These are phyloP conservation scores for Ilex aquifolium DNA, from an alignment of 257 asterid species.

Conservation along the genomic window DNA sequence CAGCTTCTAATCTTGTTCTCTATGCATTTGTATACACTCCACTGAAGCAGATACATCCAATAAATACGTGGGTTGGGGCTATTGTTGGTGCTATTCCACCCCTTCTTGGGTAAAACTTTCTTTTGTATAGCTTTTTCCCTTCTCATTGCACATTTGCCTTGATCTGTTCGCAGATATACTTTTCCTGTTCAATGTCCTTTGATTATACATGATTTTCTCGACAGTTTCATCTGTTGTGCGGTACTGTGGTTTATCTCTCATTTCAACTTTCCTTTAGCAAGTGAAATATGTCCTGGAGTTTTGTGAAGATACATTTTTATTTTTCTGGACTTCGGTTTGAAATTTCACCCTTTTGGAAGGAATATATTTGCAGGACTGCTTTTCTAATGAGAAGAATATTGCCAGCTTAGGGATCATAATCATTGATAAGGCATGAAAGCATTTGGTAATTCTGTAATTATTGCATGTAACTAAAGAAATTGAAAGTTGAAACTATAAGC, in stretches of 20 bases:
- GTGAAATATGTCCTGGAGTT: not conserved
- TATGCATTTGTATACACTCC: conserved; percentile 95
- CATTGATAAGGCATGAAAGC: no score
- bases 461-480: no score
- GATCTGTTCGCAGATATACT: not conserved
- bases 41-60: conserved; percentile 87
- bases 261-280: not conserved
- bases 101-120: conserved; percentile 71
- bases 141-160: not conserved
- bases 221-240: no score
- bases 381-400: no score
- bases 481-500: no score
- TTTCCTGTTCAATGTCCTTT: not conserved
- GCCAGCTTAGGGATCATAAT: no score
- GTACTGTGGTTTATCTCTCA: no score
- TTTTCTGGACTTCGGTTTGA: no score
- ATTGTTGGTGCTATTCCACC: conserved; percentile 98
- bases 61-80: conserved; percentile 98
- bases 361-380: no score
- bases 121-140: not conserved
- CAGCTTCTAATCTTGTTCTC: conserved; percentile 86
- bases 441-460: no score
- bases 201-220: not conserved
- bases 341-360: no score
- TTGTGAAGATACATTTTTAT: not conserved